Conservation (phyloP, 176 grass and related monocot species). For the Zoysia pacifica region DNA sequence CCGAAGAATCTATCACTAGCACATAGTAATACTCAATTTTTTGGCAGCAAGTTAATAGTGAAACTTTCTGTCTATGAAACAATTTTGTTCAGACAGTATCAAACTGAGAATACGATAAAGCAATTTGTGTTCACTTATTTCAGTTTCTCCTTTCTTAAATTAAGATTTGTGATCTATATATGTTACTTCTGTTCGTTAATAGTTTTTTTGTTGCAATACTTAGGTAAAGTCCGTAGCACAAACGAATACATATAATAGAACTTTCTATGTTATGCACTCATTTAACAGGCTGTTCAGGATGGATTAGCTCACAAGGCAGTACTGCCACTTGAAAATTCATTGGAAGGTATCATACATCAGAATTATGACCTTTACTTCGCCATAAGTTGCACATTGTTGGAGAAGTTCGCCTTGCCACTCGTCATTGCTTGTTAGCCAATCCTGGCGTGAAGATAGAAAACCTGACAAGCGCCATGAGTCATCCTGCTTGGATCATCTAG, state of each 20-base stretch:
- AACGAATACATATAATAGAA: background rate
- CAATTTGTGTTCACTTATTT: background rate
- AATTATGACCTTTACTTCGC: slow-evolving; percentile 91
- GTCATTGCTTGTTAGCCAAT: slow-evolving; percentile 82
- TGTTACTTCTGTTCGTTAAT: background rate
- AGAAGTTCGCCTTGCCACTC: slow-evolving; percentile 70
- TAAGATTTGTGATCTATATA: slow-evolving; percentile 20
- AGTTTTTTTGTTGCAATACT: slow-evolving; percentile 6
- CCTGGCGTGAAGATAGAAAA: slow-evolving; percentile 71
- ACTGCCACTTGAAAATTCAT: slow-evolving; percentile 78
- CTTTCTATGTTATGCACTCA: slow-evolving; percentile 24
- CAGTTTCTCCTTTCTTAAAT: background rate
- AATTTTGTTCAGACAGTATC: slow-evolving; percentile 5
- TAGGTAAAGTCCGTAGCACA: background rate
- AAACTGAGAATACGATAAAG: slow-evolving; percentile 2
- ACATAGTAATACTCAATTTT: background rate
- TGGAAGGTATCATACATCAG: slow-evolving; percentile 84
- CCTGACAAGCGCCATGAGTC: slow-evolving; percentile 76
- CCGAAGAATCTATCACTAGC: background rate
- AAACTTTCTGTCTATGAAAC: background rate
- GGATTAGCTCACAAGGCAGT: slow-evolving; percentile 80
- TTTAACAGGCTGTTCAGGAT: slow-evolving; percentile 70
- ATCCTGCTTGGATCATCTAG: slow-evolving; percentile 47
- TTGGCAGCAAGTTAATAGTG: background rate
- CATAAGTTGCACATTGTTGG: slow-evolving; percentile 88